phyloP scores from a whole-genome alignment of 2,329 filamentous ascomycete genomes.

The Pseudofabraea citricarpa region DNA sequence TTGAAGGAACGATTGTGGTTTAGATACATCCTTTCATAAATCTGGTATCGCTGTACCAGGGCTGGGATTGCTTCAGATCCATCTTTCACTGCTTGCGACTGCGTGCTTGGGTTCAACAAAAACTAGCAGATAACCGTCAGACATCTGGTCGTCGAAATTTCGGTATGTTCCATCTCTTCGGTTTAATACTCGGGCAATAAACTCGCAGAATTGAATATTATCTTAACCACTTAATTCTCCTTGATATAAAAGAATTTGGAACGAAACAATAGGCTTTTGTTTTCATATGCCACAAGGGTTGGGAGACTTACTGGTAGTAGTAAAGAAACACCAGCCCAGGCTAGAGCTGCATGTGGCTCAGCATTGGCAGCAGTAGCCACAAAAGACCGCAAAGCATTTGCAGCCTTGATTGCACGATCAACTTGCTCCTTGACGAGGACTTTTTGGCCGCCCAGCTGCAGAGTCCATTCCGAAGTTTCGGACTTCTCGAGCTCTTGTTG shows the following conservation, averaged over 20 bases:
- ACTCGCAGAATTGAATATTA: neutral
- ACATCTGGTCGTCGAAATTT: neutral
- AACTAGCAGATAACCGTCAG: neutral
- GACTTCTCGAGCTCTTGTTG: too few relatives aligned
- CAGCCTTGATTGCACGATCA: neutral
- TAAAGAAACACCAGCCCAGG: neutral
- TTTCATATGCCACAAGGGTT: neutral
- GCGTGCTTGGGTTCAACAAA: neutral
- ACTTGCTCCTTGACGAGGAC: too few relatives aligned
- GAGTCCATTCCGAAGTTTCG: too few relatives aligned
- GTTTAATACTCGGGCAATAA: neutral
- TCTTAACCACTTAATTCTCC: neutral
- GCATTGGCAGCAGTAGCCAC: neutral
- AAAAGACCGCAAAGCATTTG: neutral
- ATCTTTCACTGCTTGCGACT: neutral
- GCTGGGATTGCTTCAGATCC: neutral
- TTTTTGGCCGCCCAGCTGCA: too few relatives aligned
- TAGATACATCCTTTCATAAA: too few relatives aligned
- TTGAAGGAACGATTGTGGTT: too few relatives aligned
- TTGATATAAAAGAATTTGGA: neutral
- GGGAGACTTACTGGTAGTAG: neutral
- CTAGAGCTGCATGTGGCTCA: neutral
- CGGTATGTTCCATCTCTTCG: neutral
- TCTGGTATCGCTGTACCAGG: neutral
- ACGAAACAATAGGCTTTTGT: neutral